These are phyloP conservation scores for Epichloe brachyelytri DNA, from an alignment of 2,329 filamentous ascomycete genomes.

Conservation along the genomic window DNA sequence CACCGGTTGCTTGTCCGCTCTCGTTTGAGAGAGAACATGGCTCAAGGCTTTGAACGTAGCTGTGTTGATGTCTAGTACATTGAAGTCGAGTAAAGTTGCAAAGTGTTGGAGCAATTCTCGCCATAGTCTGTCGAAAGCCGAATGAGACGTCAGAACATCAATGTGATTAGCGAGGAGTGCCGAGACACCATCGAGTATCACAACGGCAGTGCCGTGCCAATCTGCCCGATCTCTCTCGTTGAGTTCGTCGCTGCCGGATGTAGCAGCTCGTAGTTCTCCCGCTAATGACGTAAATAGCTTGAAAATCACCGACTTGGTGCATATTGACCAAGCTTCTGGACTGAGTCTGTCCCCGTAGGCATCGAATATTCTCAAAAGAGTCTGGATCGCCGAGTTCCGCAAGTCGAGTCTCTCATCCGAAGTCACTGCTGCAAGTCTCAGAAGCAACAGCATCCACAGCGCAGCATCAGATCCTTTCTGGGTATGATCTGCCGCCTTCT, in stretches of 20 bases:
- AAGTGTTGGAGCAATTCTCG: conserved; percentile 58
- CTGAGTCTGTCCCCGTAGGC: conserved; percentile 74
- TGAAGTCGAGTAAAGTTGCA: conserved; percentile 47
- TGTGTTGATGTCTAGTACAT: conserved; percentile 57
- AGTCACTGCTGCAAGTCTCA: conserved; percentile 58
- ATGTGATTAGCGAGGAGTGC: conserved; percentile 66
- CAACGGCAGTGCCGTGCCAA: conserved; percentile 64
- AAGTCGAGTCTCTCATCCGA: conserved; percentile 61
- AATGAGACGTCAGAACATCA: conserved; percentile 52
- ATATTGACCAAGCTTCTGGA: conserved; percentile 70
- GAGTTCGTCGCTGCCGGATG: conserved; percentile 23
- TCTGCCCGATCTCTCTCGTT: conserved; percentile 35
- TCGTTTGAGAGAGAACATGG: conserved; percentile 44
- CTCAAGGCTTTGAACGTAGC: conserved; percentile 56
- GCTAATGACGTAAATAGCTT: conserved; percentile 62
- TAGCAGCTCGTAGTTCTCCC: conserved; percentile 31
- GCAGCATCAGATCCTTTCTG: conserved; percentile 53
- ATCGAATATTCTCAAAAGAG: conserved; percentile 80
- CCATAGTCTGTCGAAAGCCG: conserved; percentile 63
- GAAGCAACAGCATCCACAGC: conserved; percentile 65
- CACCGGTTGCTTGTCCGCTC: conserved; percentile 27
- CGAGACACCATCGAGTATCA: conserved; percentile 61
- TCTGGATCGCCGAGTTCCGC: conserved; percentile 81
- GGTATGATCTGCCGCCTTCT: conserved; percentile 45
- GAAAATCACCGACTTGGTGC: conserved; percentile 70